Percentiles rank a stretch among this genome's conserved stretches.
These are phyloP conservation scores for Globisporangium cystogenes DNA, from an alignment of 352 stramenopile species.

Conservation along the genomic window DNA sequence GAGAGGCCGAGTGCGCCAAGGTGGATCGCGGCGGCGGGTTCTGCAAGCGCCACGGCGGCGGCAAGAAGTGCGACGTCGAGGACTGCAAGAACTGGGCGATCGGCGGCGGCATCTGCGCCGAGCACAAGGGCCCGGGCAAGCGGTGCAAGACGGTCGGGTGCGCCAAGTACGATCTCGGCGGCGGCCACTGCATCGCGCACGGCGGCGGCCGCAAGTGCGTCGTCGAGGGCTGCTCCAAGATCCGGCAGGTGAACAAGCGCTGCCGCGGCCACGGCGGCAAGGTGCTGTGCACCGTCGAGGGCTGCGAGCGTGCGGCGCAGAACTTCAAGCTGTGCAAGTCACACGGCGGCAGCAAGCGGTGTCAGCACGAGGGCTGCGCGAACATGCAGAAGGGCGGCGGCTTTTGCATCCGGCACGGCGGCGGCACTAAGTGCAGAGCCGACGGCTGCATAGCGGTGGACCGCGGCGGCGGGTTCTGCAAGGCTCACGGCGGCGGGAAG, in stretches of 20 bases:
- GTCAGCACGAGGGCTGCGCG: conserved; percentile 60
- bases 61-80: conserved; percentile 77
- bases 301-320: conserved; percentile 75
- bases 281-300: conserved; percentile 66
- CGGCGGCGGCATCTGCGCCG: conserved; percentile 63
- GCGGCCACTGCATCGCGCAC: conserved; percentile 82
- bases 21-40: conserved; percentile 76
- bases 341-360: conserved; percentile 72
- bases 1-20: conserved; percentile 59
- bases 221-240: conserved; percentile 80
- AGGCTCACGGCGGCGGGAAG: conserved; percentile 77
- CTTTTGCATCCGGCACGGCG: conserved; percentile 79
- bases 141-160: conserved; percentile 75
- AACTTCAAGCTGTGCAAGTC: conserved; percentile 82
- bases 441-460: conserved; percentile 64
- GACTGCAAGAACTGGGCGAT: conserved; percentile 80
- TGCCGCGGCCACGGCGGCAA: conserved; percentile 80
- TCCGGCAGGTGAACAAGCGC: conserved; percentile 81
- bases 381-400: conserved; percentile 86
- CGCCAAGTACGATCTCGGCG: conserved; percentile 76
- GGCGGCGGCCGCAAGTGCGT: conserved; percentile 81
- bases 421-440: conserved; percentile 66
- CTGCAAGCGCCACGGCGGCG: conserved; percentile 81
- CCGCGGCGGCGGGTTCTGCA: conserved; percentile 78
- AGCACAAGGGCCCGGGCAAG: conserved; percentile 76